Conservation (phyloP, 106 monocot genomes). For the Dioscorea zingiberensis region DNA sequence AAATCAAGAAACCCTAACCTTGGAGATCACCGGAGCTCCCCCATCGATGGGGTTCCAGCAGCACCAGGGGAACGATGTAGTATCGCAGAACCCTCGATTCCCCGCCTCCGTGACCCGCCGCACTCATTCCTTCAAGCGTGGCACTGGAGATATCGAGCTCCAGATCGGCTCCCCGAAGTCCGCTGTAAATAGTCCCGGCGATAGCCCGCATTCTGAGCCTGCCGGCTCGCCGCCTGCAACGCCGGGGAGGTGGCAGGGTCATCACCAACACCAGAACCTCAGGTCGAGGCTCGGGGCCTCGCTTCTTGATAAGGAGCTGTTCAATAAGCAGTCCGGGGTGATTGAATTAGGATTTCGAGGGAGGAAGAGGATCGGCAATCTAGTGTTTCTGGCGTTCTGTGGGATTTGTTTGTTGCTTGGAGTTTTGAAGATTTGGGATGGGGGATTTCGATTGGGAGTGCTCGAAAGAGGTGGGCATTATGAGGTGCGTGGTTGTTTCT, state of each 20-base stretch:
- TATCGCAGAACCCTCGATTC: constrained; percentile 42
- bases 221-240: not conserved
- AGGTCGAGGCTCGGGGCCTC: constrained; percentile 41
- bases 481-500: constrained; percentile 23
- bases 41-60: constrained; percentile 39
- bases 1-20: too few species aligned
- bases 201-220: not conserved
- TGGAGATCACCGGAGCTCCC: too few species aligned
- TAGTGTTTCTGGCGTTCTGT: constrained; percentile 72
- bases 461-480: constrained; percentile 5
- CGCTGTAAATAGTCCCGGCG: not conserved
- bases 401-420: constrained; percentile 60
- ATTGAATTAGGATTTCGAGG: constrained; percentile 20
- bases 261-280: constrained; percentile 16
- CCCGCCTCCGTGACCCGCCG: constrained; percentile 51
- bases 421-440: constrained; percentile 54
- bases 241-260: constrained; percentile 9
- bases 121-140: constrained; percentile 64
- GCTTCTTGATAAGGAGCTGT: constrained; percentile 20
- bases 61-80: constrained; percentile 13
- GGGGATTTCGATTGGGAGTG: constrained; percentile 26
- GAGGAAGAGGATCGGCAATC: constrained; percentile 52
- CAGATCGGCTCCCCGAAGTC: constrained; percentile 70
- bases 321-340: constrained; percentile 26
- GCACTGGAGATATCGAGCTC: constrained; percentile 45